Evolutionary conservation across 768 basidiomycete species (phyloP).

Genomic region (Pisolithus sp.): DNA sequence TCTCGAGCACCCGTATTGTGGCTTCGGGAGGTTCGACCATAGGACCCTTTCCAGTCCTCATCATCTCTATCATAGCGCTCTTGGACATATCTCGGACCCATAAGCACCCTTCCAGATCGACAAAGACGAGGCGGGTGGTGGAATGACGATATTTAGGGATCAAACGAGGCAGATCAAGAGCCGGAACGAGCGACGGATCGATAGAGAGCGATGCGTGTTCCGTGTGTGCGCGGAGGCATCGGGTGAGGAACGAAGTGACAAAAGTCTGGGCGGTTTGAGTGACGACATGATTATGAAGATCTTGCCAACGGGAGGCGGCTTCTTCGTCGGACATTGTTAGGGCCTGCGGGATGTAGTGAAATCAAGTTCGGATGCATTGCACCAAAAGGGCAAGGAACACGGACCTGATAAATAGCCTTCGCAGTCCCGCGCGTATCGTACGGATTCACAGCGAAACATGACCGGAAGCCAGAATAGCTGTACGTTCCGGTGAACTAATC

Average conservation of each 20-base stretch:
- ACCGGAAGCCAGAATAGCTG: conserved; percentile 80
- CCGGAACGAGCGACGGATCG: conserved; percentile 30
- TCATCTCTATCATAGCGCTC: not conserved
- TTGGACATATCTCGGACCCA: conserved; percentile 55
- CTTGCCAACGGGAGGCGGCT: conserved; percentile 72
- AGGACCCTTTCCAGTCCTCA: conserved; percentile 1
- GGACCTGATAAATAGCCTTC: conserved; percentile 57
- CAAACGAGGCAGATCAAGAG: conserved; percentile 43
- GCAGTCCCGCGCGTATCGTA: conserved; percentile 84
- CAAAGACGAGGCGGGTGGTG: conserved; percentile 53
- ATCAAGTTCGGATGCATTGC: not conserved
- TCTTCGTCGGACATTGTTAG: conserved; percentile 75
- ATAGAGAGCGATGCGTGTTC: conserved; percentile 43
- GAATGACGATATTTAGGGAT: conserved; percentile 65
- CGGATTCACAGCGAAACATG: conserved; percentile 81
- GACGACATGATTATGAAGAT: conserved; percentile 78
- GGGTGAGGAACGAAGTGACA: conserved; percentile 70
- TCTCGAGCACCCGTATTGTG: conserved; percentile 44
- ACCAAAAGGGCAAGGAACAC: not conserved
- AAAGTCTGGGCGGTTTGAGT: conserved; percentile 86
- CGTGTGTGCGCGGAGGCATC: conserved; percentile 64
- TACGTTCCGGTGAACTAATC: conserved; percentile 81
- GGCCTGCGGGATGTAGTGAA: conserved; percentile 34
- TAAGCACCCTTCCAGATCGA: conserved; percentile 79
- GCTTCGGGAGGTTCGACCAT: conserved; percentile 36